Base-by-base conservation (phyloP, 305 asterid species). In the Ilex paraguariensis region DNA sequence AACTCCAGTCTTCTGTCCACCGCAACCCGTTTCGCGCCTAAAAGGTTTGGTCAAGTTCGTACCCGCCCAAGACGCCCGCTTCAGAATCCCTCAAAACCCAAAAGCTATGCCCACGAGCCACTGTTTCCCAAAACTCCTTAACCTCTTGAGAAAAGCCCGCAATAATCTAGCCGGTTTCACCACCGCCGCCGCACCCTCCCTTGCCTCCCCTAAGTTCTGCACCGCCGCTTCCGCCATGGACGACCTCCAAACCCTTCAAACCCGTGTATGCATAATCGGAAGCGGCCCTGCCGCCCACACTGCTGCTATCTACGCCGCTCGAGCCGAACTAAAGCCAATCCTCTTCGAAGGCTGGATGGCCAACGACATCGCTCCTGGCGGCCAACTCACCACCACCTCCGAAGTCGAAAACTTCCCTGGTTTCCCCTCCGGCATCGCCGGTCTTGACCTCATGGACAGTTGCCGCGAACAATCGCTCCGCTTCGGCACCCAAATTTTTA, bases 271-370 rank as follows among this genome's bases (percentile, higher is more conserved):
- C 73, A 88, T 91, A 57, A 76, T 88, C 64, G 96, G 98, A 12
- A 84, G 94, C 56, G 98, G 98, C 39, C 98, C 98, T 14, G 96
- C 96, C 13, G 96, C 95, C 39, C 96, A 91, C 70, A 91, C 98
- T 13, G 95, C 98, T n/a, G 98, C 98, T 31, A 86, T 91, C 63
- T 91, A 88, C 76, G 94, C 96, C 32, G 80, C 96, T 32, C 82
- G 93, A 28, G 89, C 98, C 6, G 90, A 91, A 77, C 90, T 91
- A 60, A 86, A 83, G 61, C 98, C 98, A 12, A 53, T 88, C 15
- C 88, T 91, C 40, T 91, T 91, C 65, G 98, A 91, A 67, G 98
- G 98, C 33, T 88, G 86, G 88, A 88, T 88, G 96, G 96, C 96
- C 36, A 88, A 88, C 79, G 98, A 86, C 66, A 86, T 91, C 56